Base-by-base conservation (phyloP, 176 grass and related monocot genomes). In the Carex kokanica region DNA sequence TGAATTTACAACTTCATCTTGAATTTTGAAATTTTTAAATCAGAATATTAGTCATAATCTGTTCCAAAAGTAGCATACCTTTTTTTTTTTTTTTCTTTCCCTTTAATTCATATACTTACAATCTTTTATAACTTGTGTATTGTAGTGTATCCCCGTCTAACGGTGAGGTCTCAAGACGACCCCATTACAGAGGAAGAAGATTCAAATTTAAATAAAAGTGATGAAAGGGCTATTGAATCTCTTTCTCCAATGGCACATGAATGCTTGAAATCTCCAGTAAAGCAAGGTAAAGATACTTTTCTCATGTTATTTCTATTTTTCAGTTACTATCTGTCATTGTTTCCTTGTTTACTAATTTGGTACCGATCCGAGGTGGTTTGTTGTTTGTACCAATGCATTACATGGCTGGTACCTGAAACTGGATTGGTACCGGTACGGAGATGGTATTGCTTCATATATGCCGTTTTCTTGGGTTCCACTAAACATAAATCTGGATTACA, bases 111-210 rank as follows among this genome's bases (percentile, higher is more conserved):
- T 8, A 56, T 56, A 75, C 47, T 75, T 16, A 18, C 24, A 18
- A 51, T 18, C 2, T 78, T 54, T 16, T 78, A 10, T 56, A 56
- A 56, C 23, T 78, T 78, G 51, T 32, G 25, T 32, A 56, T 54
- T 77, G 49, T 9, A 78, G 73, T 78, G 73, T 78, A 78, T 78
- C 73, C 73, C 73, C 73, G 73, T 15, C 73, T 78, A 56, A 78
- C 14, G 25, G 49, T 78, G 73, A 53, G 73, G 25, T 78, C 25
- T 56, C 49, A 55, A 10, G 73, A 78, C 0, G 51, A 78, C 14
- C 24, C 23, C 0, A 29, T 56, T 31, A 29, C 49, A 78, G 24
- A 54, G 13, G 73, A 31, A 32, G 73, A 56, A 78, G 73, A 78
- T 78, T 78, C 73, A 56, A 49, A 54, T 55, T 78, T 25, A 56